Percentiles rank a stretch among this genome's conserved stretches.
These are phyloP conservation scores for Penstemon davidsonii DNA, from an alignment of 257 asterid species.

Conservation along the genomic window DNA sequence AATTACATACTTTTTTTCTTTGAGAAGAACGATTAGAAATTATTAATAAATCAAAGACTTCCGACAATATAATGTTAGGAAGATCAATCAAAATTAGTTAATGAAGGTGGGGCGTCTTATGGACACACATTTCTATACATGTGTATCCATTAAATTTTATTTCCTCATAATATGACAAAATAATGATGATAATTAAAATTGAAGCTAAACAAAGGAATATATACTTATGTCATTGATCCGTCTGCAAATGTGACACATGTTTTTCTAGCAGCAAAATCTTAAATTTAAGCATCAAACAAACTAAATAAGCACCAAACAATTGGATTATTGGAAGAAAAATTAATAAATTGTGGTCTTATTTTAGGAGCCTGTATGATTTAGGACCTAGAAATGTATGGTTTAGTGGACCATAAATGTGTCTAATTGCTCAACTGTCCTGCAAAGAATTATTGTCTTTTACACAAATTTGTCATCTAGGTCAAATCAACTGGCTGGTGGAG, in stretches of 20 bases:
- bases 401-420: background rate
- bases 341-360: background rate
- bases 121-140: too few relatives aligned
- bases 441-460: background rate
- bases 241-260: background rate
- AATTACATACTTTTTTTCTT: too few relatives aligned
- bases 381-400: background rate
- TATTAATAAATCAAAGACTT: too few relatives aligned
- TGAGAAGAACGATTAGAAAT: too few relatives aligned
- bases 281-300: conserved; percentile 2
- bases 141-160: too few relatives aligned
- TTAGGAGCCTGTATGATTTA: background rate
- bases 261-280: background rate
- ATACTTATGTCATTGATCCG: background rate
- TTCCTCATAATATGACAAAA: background rate
- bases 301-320: background rate
- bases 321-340: background rate
- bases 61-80: too few relatives aligned
- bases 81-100: too few relatives aligned
- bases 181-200: background rate
- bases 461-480: background rate
- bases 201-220: background rate
- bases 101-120: too few relatives aligned
- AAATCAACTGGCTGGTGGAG: background rate
- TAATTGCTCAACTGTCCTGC: conserved; percentile 2